Percentiles rank a stretch among this genome's conserved stretches.
phyloP scores from a whole-genome alignment of 257 asterid genomes.

The Datura wrightii region DNA sequence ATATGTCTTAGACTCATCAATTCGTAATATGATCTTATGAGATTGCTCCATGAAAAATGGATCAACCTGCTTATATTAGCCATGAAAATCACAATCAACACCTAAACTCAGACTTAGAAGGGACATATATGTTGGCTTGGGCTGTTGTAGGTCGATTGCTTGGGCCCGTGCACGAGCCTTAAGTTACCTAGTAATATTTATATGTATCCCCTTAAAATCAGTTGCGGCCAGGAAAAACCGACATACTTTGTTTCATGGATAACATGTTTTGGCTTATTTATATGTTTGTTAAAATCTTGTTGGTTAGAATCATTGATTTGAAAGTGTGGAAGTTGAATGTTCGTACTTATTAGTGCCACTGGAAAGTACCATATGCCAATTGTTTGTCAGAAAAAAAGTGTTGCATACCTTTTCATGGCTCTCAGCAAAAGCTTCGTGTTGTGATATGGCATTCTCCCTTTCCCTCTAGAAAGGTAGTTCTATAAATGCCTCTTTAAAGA shows the following conservation, averaged over 20 bases:
- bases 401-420: not conserved
- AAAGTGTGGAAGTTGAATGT: not conserved
- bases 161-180: too few relatives aligned
- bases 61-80: too few relatives aligned
- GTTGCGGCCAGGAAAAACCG: not conserved
- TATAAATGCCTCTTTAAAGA: not conserved
- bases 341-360: not conserved
- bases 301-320: conserved; percentile 13
- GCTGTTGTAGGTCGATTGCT: too few relatives aligned
- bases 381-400: not conserved
- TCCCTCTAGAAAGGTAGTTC: not conserved
- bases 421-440: not conserved
- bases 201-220: not conserved
- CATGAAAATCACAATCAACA: too few relatives aligned
- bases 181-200: not conserved
- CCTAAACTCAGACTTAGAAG: not conserved
- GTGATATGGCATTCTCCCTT: not conserved
- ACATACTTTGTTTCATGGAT: not conserved
- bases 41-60: too few relatives aligned
- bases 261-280: conserved; percentile 2
- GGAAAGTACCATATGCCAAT: not conserved
- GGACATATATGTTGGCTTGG: too few relatives aligned
- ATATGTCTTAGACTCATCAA: too few relatives aligned
- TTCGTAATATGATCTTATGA: too few relatives aligned
- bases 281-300: not conserved